Percentiles rank a stretch among this genome's conserved stretches.
These are phyloP conservation scores for Sphaerulina vaccinii DNA, from an alignment of 2,329 filamentous ascomycete genomes.

Conservation along the genomic window DNA sequence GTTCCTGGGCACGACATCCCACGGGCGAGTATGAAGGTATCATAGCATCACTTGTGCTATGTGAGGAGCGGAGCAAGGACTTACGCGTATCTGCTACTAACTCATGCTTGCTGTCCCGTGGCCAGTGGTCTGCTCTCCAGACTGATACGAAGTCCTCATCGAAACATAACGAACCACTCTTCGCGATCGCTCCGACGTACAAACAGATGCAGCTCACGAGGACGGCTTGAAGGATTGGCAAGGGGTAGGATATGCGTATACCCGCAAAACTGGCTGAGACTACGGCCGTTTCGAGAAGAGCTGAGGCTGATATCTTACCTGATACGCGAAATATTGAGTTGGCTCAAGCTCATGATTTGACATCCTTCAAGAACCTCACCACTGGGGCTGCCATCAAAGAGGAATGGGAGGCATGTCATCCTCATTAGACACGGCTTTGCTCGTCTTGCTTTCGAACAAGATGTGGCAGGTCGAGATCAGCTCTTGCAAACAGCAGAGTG, in stretches of 20 bases:
- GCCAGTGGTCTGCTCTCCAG: background rate
- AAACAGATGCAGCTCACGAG: no score
- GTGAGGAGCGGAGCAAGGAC: background rate
- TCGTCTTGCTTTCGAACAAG: background rate
- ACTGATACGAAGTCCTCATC: background rate
- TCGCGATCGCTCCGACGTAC: background rate
- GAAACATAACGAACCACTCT: background rate
- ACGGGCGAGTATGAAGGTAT: background rate
- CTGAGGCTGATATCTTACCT: conserved; percentile 4
- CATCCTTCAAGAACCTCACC: no score
- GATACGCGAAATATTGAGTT: background rate
- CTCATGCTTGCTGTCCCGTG: no score
- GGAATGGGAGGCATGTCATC: background rate
- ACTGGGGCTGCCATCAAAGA: no score
- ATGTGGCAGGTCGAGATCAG: background rate
- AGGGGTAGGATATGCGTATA: conserved; percentile 5
- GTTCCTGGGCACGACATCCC: conserved; percentile 3
- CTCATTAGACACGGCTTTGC: background rate
- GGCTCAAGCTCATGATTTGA: no score
- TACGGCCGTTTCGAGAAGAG: conserved; percentile 10
- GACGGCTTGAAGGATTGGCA: background rate
- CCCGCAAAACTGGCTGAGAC: conserved; percentile 16
- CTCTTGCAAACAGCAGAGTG: conserved; percentile 7
- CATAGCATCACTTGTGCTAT: background rate
- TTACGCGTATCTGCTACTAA: conserved; percentile 1